Conservation (phyloP, 176 grass and related monocot genomes). For the Pontederia paniculata region DNA sequence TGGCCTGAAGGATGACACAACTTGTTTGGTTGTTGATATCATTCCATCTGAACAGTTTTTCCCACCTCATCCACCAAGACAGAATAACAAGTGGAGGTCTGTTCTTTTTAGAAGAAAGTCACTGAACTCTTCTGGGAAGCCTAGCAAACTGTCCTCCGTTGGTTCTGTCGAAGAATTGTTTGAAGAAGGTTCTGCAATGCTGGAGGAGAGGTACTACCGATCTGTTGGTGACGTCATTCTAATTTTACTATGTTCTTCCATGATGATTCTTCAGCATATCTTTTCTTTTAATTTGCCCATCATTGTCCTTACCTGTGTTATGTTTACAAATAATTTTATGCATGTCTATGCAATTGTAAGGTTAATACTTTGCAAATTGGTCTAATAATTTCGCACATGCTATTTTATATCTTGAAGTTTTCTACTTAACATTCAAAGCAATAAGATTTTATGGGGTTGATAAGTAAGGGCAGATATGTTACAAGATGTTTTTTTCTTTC, state of each 20-base stretch:
- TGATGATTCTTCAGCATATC: too few relatives aligned
- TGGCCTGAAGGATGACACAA: constrained; percentile 95
- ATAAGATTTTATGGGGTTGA: too few relatives aligned
- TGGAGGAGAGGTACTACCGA: constrained; percentile 73
- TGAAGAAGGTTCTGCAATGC: constrained; percentile 86
- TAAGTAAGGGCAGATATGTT: too few relatives aligned
- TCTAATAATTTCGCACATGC: too few relatives aligned
- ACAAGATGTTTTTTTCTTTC: too few relatives aligned
- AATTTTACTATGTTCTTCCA: neutral
- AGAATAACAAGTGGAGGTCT: constrained; percentile 59
- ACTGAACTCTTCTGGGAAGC: constrained; percentile 47
- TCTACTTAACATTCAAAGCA: too few relatives aligned
- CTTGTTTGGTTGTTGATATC: constrained; percentile 92
- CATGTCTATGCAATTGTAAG: too few relatives aligned
- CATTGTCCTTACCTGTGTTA: too few relatives aligned
- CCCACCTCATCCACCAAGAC: constrained; percentile 56
- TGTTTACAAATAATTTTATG: too few relatives aligned
- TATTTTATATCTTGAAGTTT: too few relatives aligned
- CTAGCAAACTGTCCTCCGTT: constrained; percentile 41
- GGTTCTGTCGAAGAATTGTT: constrained; percentile 75
- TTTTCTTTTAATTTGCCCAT: too few relatives aligned
- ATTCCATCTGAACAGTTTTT: constrained; percentile 57
- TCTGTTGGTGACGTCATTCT: constrained; percentile 3
- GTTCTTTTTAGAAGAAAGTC: constrained; percentile 61
- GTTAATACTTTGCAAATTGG: too few relatives aligned